These are phyloP conservation scores for Sinapis alba DNA, from an alignment of 441 rosid genomes.

Conservation along the genomic window DNA sequence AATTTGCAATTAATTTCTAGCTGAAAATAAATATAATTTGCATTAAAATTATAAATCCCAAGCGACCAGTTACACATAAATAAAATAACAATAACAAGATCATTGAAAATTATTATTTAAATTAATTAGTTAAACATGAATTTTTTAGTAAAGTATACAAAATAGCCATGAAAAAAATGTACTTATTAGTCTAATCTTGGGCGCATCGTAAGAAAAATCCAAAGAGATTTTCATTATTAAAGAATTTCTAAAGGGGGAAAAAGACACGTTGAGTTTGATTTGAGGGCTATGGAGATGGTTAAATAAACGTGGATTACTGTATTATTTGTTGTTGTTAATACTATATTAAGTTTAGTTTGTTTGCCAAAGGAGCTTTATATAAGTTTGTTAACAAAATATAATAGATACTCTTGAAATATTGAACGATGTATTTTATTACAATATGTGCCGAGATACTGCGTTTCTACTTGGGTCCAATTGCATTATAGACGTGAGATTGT, in stretches of 20 bases:
- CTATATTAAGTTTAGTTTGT: background rate
- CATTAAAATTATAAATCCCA: too few relatives aligned
- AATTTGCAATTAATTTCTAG: too few relatives aligned
- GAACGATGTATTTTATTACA: background rate
- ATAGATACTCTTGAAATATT: background rate
- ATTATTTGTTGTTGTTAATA: background rate
- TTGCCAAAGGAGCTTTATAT: background rate
- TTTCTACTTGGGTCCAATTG: background rate
- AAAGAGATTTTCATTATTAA: background rate
- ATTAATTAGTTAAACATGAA: background rate
- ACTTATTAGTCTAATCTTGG: background rate
- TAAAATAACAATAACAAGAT: background rate
- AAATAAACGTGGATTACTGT: background rate
- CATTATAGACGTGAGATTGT: background rate
- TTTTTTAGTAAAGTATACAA: background rate
- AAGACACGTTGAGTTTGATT: background rate
- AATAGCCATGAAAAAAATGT: background rate
- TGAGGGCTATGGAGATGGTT: background rate
- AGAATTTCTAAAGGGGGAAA: background rate
- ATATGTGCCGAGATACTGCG: background rate
- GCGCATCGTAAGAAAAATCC: background rate
- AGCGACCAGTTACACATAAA: background rate
- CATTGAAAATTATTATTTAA: background rate
- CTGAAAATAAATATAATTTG: too few relatives aligned
- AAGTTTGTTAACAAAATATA: background rate